Evolutionary conservation across 2,329 filamentous ascomycete species (phyloP).

Genomic region (Penicillium griseofulvum): DNA sequence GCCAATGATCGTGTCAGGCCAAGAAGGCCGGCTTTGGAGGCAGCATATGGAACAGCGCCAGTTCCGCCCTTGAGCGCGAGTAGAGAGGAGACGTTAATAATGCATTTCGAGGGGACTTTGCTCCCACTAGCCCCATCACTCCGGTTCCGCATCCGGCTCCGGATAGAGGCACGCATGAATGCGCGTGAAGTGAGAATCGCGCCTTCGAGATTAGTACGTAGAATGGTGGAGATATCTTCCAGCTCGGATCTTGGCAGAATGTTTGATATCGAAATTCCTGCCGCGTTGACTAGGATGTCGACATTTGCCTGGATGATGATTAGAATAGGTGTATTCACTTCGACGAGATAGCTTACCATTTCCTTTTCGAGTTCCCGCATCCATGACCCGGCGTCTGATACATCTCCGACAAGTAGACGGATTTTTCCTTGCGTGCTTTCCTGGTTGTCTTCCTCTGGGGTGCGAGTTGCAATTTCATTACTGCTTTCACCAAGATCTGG

Average conservation of each 20-base stretch:
- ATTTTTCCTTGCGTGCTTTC: constrained; percentile 20
- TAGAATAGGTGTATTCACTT: not conserved
- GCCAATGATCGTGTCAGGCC: constrained; percentile 50
- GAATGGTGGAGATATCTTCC: constrained; percentile 54
- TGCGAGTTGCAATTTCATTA: constrained; percentile 17
- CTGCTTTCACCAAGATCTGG: not conserved
- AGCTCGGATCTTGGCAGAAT: constrained; percentile 59
- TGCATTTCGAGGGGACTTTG: constrained; percentile 61
- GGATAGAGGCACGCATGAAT: constrained; percentile 37
- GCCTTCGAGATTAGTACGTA: constrained; percentile 67
- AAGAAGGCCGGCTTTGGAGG: constrained; percentile 76
- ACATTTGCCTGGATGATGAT: constrained; percentile 34
- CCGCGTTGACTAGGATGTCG: constrained; percentile 73
- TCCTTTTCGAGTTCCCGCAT: constrained; percentile 37
- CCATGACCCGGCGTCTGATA: constrained; percentile 36
- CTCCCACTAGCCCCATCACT: constrained; percentile 45
- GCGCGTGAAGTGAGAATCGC: constrained; percentile 42
- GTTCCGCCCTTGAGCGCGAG: constrained; percentile 66
- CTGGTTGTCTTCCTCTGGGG: constrained; percentile 18
- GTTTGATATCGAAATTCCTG: constrained; percentile 66
- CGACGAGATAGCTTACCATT: constrained; percentile 30
- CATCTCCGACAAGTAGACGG: constrained; percentile 38
- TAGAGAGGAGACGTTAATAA: constrained; percentile 79
- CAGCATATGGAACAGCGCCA: constrained; percentile 72
- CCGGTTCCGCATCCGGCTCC: constrained; percentile 28